phyloP scores from a whole-genome alignment of 306 rosid species.

The Cucurbita maxima region DNA sequence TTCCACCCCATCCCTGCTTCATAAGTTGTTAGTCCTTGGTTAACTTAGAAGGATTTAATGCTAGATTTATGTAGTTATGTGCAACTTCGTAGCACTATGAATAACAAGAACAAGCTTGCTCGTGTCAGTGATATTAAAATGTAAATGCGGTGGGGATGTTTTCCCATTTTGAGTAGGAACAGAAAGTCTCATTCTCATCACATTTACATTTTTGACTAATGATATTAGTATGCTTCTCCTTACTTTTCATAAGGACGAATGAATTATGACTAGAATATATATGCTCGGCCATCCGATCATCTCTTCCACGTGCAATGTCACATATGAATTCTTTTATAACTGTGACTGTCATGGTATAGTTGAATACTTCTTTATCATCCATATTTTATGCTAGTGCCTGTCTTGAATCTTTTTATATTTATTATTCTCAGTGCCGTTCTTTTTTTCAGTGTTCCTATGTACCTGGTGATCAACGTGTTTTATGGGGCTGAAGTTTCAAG shows the following conservation, averaged over 20 bases:
- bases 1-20: neutral
- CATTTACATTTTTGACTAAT: neutral
- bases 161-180: neutral
- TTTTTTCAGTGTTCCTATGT: conserved; percentile 54
- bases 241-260: neutral
- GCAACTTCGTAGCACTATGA: neutral
- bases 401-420: neutral
- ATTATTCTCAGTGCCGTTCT: neutral
- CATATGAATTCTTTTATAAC: neutral
- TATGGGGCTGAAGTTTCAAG: conserved; percentile 67
- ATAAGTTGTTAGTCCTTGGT: neutral
- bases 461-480: conserved; percentile 40
- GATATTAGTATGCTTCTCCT: neutral
- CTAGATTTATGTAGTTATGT: neutral
- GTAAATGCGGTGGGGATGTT: neutral
- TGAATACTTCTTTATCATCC: neutral
- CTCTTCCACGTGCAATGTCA: neutral
- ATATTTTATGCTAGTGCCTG: neutral
- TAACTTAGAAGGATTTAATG: neutral
- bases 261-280: neutral
- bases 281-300: neutral
- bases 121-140: neutral
- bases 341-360: neutral
- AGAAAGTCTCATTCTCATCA: neutral
- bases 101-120: neutral